Percentiles rank a stretch among this genome's conserved stretches.
These are phyloP conservation scores for Aureobasidium subglaciale DNA, from an alignment of 2,329 filamentous ascomycete genomes.

Conservation along the genomic window DNA sequence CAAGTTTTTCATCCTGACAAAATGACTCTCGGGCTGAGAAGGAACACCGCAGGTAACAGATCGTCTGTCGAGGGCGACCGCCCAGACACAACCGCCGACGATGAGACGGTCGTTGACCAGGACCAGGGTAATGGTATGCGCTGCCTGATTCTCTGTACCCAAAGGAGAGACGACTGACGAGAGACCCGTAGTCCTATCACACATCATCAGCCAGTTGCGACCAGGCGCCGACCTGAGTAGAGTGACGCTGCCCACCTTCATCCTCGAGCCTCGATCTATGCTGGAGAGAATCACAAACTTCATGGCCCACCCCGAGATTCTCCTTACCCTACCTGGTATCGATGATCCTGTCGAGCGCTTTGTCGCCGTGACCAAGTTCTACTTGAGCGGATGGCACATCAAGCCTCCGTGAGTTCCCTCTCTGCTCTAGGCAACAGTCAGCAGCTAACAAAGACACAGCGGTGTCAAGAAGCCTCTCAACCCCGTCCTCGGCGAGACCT, in stretches of 20 bases:
- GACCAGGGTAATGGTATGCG: conserved; percentile 86
- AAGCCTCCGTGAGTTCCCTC: conserved; percentile 78
- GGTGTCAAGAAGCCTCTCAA: conserved; percentile 98
- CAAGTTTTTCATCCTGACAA: conserved; percentile 7
- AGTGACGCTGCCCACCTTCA: conserved; percentile 93
- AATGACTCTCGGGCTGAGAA: conserved; percentile 5
- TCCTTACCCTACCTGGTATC: conserved; percentile 78
- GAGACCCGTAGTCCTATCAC: conserved; percentile 65
- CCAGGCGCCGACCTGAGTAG: conserved; percentile 92
- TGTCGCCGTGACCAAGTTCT: conserved; percentile 94
- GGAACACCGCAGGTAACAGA: conserved; percentile 29
- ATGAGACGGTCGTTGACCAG: conserved; percentile 73
- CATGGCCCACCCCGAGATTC: conserved; percentile 97
- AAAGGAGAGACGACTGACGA: not conserved
- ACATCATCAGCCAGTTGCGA: conserved; percentile 94
- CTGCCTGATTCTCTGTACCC: conserved; percentile 8
- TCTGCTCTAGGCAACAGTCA: not conserved
- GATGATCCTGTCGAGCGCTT: conserved; percentile 88
- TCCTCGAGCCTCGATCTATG: conserved; percentile 96
- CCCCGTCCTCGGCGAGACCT: conserved; percentile 89
- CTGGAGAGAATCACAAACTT: conserved; percentile 98
- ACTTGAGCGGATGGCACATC: conserved; percentile 97
- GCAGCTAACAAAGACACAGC: conserved; percentile 38
- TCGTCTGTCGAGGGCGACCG: conserved; percentile 36
- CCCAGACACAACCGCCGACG: conserved; percentile 35